Conservation (phyloP, 1,284 basidiomycete genomes). For the Inonotus hispidus region DNA sequence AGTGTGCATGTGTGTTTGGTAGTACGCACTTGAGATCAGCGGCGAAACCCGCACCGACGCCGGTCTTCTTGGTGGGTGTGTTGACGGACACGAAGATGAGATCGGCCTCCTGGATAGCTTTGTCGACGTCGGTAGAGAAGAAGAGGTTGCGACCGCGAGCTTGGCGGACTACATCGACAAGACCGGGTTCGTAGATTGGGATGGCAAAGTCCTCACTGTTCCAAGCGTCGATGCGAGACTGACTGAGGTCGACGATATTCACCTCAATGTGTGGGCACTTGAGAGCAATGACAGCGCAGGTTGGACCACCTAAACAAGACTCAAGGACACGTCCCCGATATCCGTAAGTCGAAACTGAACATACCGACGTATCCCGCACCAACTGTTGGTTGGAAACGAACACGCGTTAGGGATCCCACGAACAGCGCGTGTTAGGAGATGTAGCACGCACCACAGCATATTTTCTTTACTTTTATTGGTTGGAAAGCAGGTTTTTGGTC, state of each 20-base stretch:
- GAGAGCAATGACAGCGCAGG: slow-evolving; percentile 92
- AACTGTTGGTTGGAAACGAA: slow-evolving; percentile 41
- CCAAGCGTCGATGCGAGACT: slow-evolving; percentile 93
- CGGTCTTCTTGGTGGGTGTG: slow-evolving; percentile 97
- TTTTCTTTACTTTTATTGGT: slow-evolving; percentile 71
- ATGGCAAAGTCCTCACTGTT: slow-evolving; percentile 73
- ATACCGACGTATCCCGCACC: slow-evolving; percentile 95
- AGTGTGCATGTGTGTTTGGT: neutral
- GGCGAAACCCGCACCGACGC: slow-evolving; percentile 95
- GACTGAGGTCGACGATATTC: slow-evolving; percentile 97
- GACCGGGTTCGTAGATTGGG: slow-evolving; percentile 96
- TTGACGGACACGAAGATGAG: slow-evolving; percentile 89
- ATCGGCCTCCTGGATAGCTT: slow-evolving; percentile 89
- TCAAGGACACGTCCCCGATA: slow-evolving; percentile 14
- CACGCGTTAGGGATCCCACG: neutral
- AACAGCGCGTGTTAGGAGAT: slow-evolving; percentile 18
- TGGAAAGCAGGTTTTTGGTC: slow-evolving; percentile 6
- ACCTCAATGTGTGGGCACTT: slow-evolving; percentile 93
- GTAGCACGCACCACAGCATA: slow-evolving; percentile 81
- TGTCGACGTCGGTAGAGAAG: slow-evolving; percentile 95
- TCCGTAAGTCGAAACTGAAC: slow-evolving; percentile 3
- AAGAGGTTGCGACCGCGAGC: slow-evolving; percentile 94
- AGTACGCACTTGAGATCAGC: slow-evolving; percentile 88
- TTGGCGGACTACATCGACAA: slow-evolving; percentile 87
- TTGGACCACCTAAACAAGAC: slow-evolving; percentile 68